These are phyloP conservation scores for Fusarium coicis DNA, from an alignment of 2,329 filamentous ascomycete species.

Conservation along the genomic window DNA sequence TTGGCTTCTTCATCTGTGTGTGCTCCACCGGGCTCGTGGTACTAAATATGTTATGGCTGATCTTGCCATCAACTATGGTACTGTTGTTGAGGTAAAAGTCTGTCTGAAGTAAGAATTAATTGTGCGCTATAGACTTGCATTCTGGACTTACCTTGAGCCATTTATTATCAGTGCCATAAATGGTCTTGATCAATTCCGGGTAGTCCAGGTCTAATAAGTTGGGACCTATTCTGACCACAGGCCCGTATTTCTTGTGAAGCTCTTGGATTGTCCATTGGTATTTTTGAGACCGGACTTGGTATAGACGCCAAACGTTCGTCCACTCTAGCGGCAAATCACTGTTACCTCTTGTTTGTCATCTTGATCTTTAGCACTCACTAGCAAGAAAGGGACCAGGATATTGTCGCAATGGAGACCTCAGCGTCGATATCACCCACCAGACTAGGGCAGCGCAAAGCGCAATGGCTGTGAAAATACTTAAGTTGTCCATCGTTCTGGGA, in stretches of 20 bases:
- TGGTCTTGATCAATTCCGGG: conserved; percentile 50
- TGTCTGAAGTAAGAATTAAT: not conserved
- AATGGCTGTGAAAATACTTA: no score
- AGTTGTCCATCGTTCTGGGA: fast-evolving
- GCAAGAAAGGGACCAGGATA: not conserved
- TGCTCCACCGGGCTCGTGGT: conserved; percentile 37
- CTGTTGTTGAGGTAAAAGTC: conserved; percentile 42
- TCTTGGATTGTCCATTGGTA: conserved; percentile 46
- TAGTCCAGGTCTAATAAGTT: conserved; percentile 52
- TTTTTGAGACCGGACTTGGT: conserved; percentile 35
- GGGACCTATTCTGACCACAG: conserved; percentile 54
- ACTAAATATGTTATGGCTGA: conserved; percentile 41
- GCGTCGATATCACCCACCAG: not conserved
- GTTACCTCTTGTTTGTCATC: no score
- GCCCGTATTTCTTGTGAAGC: conserved; percentile 53
- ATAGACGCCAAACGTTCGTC: conserved; percentile 53
- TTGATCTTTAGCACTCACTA: not conserved
- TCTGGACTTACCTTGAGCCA: conserved; percentile 44
- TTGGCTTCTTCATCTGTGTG: conserved; percentile 37
- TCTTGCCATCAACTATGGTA: conserved; percentile 39
- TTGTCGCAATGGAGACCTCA: not conserved
- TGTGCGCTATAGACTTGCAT: no score
- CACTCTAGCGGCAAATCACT: conserved; percentile 23
- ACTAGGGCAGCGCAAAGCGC: fast-evolving
- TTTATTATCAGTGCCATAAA: conserved; percentile 50